These are phyloP conservation scores for Rhynchospora pubera DNA, from an alignment of 176 grass and related monocot genomes.

Conservation along the genomic window DNA sequence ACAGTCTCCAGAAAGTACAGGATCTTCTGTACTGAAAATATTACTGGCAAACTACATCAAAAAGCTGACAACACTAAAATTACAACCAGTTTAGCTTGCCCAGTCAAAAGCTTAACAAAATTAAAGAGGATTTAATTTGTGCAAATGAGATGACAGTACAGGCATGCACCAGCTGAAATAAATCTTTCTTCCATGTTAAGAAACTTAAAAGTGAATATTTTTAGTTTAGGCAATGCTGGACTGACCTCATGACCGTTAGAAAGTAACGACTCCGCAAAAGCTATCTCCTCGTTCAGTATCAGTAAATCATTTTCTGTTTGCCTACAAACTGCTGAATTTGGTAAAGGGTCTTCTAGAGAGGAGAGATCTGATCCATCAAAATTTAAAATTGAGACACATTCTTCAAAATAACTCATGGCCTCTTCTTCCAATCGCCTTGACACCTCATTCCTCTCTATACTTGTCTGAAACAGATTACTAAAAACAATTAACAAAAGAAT, in stretches of 20 bases:
- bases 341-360: conserved; percentile 52
- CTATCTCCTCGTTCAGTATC: conserved; percentile 34
- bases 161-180: neutral
- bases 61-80: neutral
- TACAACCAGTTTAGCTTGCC: neutral
- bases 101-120: neutral
- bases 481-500: conserved; percentile 21
- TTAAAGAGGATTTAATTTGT: neutral
- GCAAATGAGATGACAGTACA: neutral
- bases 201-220: neutral
- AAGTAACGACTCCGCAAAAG: conserved; percentile 32
- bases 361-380: conserved; percentile 86
- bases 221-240: neutral
- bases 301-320: conserved; percentile 44
- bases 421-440: conserved; percentile 86
- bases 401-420: conserved; percentile 93
- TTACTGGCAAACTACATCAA: neutral
- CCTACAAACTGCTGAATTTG: conserved; percentile 26
- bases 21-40: neutral
- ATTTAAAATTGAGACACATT: conserved; percentile 84
- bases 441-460: conserved; percentile 49
- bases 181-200: neutral
- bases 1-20: neutral
- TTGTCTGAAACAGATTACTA: conserved; percentile 34
- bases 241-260: conserved; percentile 36